Evolutionary conservation across 1,284 basidiomycete species (phyloP), one percentile per base, ranked within the genome.

Genomic region (Termitomyces sp.): DNA sequence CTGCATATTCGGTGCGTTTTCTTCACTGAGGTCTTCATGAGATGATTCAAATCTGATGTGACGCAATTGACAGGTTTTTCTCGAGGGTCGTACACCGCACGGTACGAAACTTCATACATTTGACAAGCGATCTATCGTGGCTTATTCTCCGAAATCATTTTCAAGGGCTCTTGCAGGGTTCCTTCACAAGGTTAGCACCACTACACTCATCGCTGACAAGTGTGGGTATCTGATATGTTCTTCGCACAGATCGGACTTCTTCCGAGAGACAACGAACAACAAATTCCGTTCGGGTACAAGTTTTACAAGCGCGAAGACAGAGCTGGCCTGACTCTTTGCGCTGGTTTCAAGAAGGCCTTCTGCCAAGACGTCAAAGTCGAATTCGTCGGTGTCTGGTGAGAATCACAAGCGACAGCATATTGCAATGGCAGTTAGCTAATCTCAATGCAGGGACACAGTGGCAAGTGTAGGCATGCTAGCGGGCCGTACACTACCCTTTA

Each of bases 81-180:
- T 50, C 79, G 88, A 30, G 88, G 88, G 2, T 85, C 89, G 12
- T 90, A 90, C 62, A 89, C 85, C 3, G 88, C 88, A 30, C 76
- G 70, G 69, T 70, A 61, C 17, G 58, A 24, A 28, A 21, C 9
- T 13, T 48, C 34, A 36, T 34, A 34, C 19, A 17, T 28, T 55
- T 49, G 59, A 42, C 30, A 38, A 44, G 44, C 7, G 21, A 36
- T 50, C 30, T 34, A 5, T 15, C 21, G 40, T 49, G 33, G 3
- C 39, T 56, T 21, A 53, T 28, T 8, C 12, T 36, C 10, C 12
- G 17, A 7, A 17, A 28, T 19, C n/a, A 26, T 13, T 48, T 48
- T 15, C 4, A 47, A 72, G 88, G 38, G 86, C 86, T 8, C 71
- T 91, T 24, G 88, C 82, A 31, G 88, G 88, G 12, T 79, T 86